Base-by-base conservation (phyloP, 257 asterid genomes). In the Nyctanthes arbortristis region DNA sequence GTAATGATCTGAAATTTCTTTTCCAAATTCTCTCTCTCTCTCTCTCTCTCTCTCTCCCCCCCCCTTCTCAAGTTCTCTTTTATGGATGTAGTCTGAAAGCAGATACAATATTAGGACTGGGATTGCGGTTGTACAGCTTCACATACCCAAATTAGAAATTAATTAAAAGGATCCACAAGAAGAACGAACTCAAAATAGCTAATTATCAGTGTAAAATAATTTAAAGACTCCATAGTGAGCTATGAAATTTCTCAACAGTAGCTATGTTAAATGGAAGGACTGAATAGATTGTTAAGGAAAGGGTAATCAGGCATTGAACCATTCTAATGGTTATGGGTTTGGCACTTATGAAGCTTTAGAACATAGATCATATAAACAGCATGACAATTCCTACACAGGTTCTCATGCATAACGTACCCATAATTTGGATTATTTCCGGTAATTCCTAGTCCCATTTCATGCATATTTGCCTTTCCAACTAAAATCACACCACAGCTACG, bases 381-480 rank as follows among this genome's bases (percentile, higher is more conserved):
- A 28, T 13, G 39, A 67, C 20, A 24, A 47, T 49, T 3, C 11
- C 60, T 22, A 43, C 1, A 34, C 35, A 47, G 7, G 74, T 62
- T 60, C 65, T 20, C 70, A 16, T 4, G 72, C 10, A 73, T 45
- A 65, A 66, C 79, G 64, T 85, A 94, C 99, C 99, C 99, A 56
- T 91, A 54, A 75, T 94, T 91, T 75, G 99, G 88, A 75, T 94
- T 94, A 69, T 89, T 94, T 82, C 99, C 99, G 24, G 97, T 89
- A 3, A 95, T 88, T 24, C 99, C 99, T 82, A 94, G 65, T 59
- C 99, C 99, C 77, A 94, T 65, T 78, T 94, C 99, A 84, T 94
- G 97, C 99, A 94, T 94, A 83, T 91, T 94, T 67, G 99, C 99
- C 78, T 94, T 94, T 67, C 99, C 99, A 68, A 91, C 99, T 34